phyloP scores from a whole-genome alignment of 73 alveolate species.

The Durusdinium trenchii region DNA sequence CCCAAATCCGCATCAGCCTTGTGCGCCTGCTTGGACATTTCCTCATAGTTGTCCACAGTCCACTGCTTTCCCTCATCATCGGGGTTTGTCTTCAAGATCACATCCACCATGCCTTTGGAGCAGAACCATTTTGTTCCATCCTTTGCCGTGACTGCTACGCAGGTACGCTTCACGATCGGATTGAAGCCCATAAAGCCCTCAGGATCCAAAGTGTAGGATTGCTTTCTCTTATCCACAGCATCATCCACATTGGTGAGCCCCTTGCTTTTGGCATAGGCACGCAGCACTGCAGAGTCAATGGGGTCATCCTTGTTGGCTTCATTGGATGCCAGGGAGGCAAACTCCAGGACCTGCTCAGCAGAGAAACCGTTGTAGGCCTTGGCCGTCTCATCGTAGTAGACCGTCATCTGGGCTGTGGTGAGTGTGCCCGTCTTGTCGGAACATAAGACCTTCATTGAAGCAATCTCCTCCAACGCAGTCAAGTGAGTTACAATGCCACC shows the following conservation, averaged over 20 bases:
- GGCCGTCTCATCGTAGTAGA: slow-evolving; percentile 82
- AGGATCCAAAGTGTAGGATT: slow-evolving; percentile 10
- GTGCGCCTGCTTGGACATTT: background rate
- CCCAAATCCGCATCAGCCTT: slow-evolving; percentile 85
- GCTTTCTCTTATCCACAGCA: slow-evolving; percentile 45
- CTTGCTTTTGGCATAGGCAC: slow-evolving; percentile 68
- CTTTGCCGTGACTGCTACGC: slow-evolving; percentile 62
- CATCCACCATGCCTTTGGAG: slow-evolving; percentile 83
- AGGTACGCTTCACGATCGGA: slow-evolving; percentile 78
- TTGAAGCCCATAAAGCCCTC: slow-evolving; percentile 87
- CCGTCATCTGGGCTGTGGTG: slow-evolving; percentile 97
- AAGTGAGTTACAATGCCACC: slow-evolving; percentile 97
- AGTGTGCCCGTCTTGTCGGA: slow-evolving; percentile 97
- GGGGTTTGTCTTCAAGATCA: slow-evolving; percentile 73
- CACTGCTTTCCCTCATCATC: slow-evolving; percentile 92
- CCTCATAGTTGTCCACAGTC: slow-evolving; percentile 54
- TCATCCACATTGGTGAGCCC: slow-evolving; percentile 38
- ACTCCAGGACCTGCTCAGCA: slow-evolving; percentile 63
- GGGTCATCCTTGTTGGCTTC: slow-evolving; percentile 92
- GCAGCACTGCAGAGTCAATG: slow-evolving; percentile 70
- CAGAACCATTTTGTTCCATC: slow-evolving; percentile 82
- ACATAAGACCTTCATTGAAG: slow-evolving; percentile 97
- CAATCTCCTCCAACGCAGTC: slow-evolving; percentile 97
- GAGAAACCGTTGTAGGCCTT: slow-evolving; percentile 42
- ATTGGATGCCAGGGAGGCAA: slow-evolving; percentile 77